Conservation (phyloP, 73 alveolate genomes). For the Blepharisma japonicum region DNA sequence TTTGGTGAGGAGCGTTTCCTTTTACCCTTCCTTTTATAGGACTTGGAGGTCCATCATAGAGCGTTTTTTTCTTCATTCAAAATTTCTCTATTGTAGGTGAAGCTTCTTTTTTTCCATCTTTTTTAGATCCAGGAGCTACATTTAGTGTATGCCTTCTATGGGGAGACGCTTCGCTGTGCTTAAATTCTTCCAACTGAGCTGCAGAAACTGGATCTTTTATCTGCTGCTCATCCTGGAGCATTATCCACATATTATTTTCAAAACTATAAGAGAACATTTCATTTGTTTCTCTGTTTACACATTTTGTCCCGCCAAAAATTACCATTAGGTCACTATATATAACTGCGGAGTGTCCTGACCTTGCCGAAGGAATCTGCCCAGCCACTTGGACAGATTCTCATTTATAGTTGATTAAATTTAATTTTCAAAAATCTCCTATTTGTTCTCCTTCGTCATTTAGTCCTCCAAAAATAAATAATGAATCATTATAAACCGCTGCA, state of each 20-base stretch:
- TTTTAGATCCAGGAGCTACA: background rate
- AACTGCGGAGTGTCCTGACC: conserved; percentile 59
- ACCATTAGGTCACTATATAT: conserved; percentile 23
- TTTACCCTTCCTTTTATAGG: conserved; percentile 8
- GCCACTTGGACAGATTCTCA: conserved; percentile 41
- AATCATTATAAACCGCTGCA: conserved; percentile 47
- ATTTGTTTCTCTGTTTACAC: conserved; percentile 14
- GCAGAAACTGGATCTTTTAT: conserved; percentile 17
- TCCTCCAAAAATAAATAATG: conserved; percentile 63
- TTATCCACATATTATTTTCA: background rate
- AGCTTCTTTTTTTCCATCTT: conserved; percentile 21
- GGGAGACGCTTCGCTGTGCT: background rate
- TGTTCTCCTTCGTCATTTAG: conserved; percentile 57
- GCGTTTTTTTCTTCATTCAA: background rate
- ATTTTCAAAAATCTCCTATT: conserved; percentile 57
- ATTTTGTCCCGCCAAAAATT: conserved; percentile 30
- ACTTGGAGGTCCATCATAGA: conserved; percentile 30
- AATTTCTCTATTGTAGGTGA: background rate
- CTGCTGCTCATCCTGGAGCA: background rate
- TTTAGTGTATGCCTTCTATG: background rate
- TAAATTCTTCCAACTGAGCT: conserved; percentile 15
- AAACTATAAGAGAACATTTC: conserved; percentile 15
- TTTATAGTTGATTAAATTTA: conserved; percentile 34
- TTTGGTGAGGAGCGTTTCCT: conserved; percentile 72
- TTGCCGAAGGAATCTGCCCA: conserved; percentile 35